These are phyloP conservation scores for Pyrus hybrid DNA, from an alignment of 331 rosid genomes.

Conservation along the genomic window DNA sequence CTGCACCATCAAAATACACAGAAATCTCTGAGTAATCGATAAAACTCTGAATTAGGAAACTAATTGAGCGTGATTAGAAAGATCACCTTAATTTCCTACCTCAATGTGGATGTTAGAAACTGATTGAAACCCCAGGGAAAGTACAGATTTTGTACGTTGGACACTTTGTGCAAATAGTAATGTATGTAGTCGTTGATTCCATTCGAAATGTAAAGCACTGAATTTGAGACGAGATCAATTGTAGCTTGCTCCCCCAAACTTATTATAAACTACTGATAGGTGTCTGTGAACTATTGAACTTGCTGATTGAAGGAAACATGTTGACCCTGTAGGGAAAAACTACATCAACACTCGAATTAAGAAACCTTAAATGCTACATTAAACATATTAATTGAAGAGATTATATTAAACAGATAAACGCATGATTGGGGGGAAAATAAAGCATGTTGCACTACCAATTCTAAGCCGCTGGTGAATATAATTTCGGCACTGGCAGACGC, in stretches of 20 bases:
- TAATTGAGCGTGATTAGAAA: not conserved
- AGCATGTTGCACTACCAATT: constrained; percentile 40
- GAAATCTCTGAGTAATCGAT: not conserved
- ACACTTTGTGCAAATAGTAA: constrained; percentile 62
- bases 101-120: constrained; percentile 54
- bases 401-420: too few relatives aligned
- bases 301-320: constrained; percentile 73
- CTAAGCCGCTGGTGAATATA: constrained; percentile 74
- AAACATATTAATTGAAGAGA: not conserved
- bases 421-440: not conserved
- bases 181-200: constrained; percentile 91
- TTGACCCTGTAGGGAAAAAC: constrained; percentile 51
- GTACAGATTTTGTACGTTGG: constrained; percentile 58
- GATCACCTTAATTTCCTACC: constrained; percentile 55
- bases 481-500: constrained; percentile 95
- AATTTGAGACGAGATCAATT: constrained; percentile 35
- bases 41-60: not conserved
- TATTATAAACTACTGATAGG: constrained; percentile 52
- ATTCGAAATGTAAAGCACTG: constrained; percentile 64
- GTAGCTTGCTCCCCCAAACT: constrained; percentile 66
- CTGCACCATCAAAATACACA: constrained; percentile 29
- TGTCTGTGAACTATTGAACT: constrained; percentile 77
- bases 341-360: not conserved
- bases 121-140: constrained; percentile 76
- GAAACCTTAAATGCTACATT: not conserved